phyloP scores from a whole-genome alignment of 228 moss, liverwort and hornwort species.

The Sphagnum magellanicum region DNA sequence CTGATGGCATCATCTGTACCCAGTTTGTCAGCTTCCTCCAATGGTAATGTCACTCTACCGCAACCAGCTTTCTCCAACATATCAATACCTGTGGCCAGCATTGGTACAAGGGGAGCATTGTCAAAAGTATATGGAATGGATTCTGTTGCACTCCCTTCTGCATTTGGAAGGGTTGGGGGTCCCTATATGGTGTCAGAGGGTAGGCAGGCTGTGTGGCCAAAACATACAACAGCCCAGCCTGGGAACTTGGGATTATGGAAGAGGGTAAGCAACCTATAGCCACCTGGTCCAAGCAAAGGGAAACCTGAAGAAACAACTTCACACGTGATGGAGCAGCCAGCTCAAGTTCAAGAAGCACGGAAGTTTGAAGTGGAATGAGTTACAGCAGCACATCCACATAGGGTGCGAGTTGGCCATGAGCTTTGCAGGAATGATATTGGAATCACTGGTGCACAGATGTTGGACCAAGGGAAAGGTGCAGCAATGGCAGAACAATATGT shows the following conservation, averaged over 20 bases:
- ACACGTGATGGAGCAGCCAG: slow-evolving; percentile 24
- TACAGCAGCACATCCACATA: slow-evolving; percentile 13
- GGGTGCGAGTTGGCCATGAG: slow-evolving; percentile 18
- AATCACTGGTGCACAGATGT: slow-evolving; percentile 7
- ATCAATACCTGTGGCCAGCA: slow-evolving; percentile 17
- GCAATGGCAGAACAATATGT: slow-evolving; percentile 5
- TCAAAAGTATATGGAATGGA: slow-evolving; percentile 36
- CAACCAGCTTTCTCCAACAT: slow-evolving; percentile 35
- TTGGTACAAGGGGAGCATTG: slow-evolving; percentile 22
- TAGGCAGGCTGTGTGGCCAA: slow-evolving; percentile 41
- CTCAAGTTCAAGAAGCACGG: slow-evolving; percentile 18
- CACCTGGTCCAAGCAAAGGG: slow-evolving; percentile 10
- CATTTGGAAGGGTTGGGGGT: slow-evolving; percentile 48
- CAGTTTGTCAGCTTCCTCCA: slow-evolving; percentile 7
- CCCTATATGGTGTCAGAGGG: slow-evolving; percentile 30
- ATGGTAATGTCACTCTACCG: slow-evolving; percentile 20
- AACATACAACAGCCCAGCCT: slow-evolving; percentile 8
- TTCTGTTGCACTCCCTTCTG: slow-evolving; percentile 40
- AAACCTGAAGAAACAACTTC: slow-evolving; percentile 21
- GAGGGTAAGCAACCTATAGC: slow-evolving; percentile 52
- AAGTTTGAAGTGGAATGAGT: slow-evolving; percentile 24
- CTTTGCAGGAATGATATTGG: slow-evolving; percentile 30
- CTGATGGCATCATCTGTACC: slow-evolving; percentile 9
- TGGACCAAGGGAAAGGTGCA: slow-evolving; percentile 14
- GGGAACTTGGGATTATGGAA: slow-evolving; percentile 58